phyloP scores from a whole-genome alignment of 495 filamentous ascomycete genomes.

The Hypoxylon trugodes region DNA sequence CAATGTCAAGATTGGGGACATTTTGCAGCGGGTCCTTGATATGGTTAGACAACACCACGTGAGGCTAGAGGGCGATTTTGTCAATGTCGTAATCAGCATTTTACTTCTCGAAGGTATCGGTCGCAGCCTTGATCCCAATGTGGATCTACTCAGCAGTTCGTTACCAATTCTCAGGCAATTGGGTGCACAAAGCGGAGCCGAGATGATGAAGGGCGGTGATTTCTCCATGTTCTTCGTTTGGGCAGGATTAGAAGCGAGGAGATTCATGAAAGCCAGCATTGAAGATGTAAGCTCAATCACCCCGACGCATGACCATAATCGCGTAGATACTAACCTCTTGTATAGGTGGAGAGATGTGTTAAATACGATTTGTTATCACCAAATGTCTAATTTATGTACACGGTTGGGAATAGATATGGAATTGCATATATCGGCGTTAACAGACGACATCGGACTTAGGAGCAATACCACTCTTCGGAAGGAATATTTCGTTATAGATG shows the following conservation, averaged over 20 bases:
- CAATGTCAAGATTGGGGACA: constrained; percentile 95
- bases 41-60: constrained; percentile 98
- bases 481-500: constrained; percentile 14
- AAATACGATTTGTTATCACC: constrained; percentile 84
- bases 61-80: constrained; percentile 94
- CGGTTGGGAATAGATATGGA: constrained; percentile 15
- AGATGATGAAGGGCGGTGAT: constrained; percentile 74
- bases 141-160: constrained; percentile 87
- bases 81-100: constrained; percentile 97
- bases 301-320: not conserved
- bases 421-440: constrained; percentile 24
- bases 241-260: constrained; percentile 88
- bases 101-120: constrained; percentile 95
- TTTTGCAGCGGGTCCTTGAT: constrained; percentile 84
- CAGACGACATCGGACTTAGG: constrained; percentile 5
- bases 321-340: constrained; percentile 30
- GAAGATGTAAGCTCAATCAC: constrained; percentile 71
- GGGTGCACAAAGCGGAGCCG: constrained; percentile 77
- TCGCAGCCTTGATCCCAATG: constrained; percentile 79
- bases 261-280: constrained; percentile 84
- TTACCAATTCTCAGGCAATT: constrained; percentile 91
- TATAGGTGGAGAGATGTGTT: constrained; percentile 75
- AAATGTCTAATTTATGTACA: constrained; percentile 66
- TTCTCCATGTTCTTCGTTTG: constrained; percentile 94
- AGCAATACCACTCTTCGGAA: constrained; percentile 16